Evolutionary conservation across 768 basidiomycete genomes (phyloP).

Genomic region (Mycena polygramma): DNA sequence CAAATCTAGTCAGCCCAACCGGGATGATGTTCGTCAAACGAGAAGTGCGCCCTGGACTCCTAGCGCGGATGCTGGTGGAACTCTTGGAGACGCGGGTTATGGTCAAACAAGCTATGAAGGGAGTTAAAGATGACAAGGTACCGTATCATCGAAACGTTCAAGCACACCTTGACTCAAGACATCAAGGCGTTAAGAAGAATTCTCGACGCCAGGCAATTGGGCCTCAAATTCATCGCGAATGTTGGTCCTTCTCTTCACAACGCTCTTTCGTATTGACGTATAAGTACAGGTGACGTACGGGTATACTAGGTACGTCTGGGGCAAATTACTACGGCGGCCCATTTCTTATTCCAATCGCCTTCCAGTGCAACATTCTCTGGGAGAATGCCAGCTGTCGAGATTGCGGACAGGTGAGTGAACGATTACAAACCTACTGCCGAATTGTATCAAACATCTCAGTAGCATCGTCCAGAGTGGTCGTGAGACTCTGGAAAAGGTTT

Average conservation of each 20-base stretch:
- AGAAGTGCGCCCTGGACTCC: constrained; percentile 83
- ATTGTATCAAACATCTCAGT: neutral
- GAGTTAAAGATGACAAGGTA: constrained; percentile 82
- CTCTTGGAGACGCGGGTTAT: constrained; percentile 95
- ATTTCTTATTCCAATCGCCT: neutral
- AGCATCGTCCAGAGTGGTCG: constrained; percentile 96
- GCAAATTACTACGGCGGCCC: too few relatives aligned
- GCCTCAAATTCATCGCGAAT: constrained; percentile 94
- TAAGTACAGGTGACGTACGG: constrained; percentile 79
- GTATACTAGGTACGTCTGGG: constrained; percentile 68
- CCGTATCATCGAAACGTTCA: neutral
- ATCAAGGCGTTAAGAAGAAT: constrained; percentile 77
- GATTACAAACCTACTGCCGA: neutral
- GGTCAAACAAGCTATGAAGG: constrained; percentile 98
- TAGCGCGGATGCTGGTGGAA: constrained; percentile 93
- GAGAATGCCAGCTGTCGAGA: constrained; percentile 98
- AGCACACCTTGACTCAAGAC: constrained; percentile 3
- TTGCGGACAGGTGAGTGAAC: constrained; percentile 79
- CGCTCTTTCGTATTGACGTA: neutral
- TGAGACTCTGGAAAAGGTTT: constrained; percentile 91
- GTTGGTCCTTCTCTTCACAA: constrained; percentile 40
- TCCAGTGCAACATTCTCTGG: constrained; percentile 92
- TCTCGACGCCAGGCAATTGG: constrained; percentile 91
- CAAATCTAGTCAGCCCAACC: constrained; percentile 85
- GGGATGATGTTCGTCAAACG: constrained; percentile 95